These are phyloP conservation scores for Lepidium campestre DNA, from an alignment of 441 rosid genomes.

Conservation along the genomic window DNA sequence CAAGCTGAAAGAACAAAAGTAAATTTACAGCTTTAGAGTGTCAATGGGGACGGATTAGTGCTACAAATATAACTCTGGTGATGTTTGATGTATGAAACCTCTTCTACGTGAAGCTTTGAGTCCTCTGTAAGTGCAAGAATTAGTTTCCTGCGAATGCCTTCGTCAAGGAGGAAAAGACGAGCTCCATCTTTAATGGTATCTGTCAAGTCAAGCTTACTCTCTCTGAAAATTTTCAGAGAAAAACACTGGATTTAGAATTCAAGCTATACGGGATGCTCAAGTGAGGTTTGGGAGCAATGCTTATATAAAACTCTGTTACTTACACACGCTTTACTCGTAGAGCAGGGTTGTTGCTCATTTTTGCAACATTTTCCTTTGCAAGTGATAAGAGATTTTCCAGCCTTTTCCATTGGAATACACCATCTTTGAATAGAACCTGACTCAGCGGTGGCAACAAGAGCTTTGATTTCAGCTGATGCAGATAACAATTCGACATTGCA, in stretches of 20 bases:
- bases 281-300: not conserved
- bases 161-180: slow-evolving; percentile 78
- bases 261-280: not conserved
- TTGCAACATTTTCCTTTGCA: slow-evolving; percentile 91
- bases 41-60: not conserved
- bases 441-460: slow-evolving; percentile 6
- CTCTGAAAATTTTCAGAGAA: slow-evolving; percentile 30
- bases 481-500: slow-evolving; percentile 1
- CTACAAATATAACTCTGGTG: not conserved
- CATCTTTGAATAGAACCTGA: slow-evolving; percentile 86
- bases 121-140: slow-evolving; percentile 91
- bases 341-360: slow-evolving; percentile 91
- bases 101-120: slow-evolving; percentile 88
- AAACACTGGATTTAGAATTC: not conserved
- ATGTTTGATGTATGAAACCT: slow-evolving; percentile 40
- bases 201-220: slow-evolving; percentile 68
- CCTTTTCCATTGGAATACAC: slow-evolving; percentile 90
- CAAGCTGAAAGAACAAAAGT: slow-evolving; percentile 51
- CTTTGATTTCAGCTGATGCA: not conserved
- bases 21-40: slow-evolving; percentile 17
- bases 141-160: slow-evolving; percentile 84
- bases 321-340: slow-evolving; percentile 50
- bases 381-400: slow-evolving; percentile 86
- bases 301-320: slow-evolving; percentile 19
- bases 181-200: slow-evolving; percentile 93